Base-by-base conservation (phyloP, 805 yeast species). In the Schizosaccharomyces cryophilus region DNA sequence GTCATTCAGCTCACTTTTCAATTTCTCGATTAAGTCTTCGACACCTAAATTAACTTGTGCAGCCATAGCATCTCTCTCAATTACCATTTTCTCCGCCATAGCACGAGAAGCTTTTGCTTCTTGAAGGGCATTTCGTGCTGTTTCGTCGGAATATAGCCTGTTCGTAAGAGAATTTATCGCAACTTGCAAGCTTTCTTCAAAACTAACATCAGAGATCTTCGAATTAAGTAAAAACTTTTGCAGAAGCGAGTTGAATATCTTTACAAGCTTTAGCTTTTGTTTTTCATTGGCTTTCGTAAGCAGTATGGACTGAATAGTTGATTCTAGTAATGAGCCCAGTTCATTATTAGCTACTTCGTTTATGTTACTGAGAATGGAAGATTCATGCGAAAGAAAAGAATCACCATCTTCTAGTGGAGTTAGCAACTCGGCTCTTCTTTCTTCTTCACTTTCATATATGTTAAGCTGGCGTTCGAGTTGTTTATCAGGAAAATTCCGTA, bases 141-240 rank as follows among this genome's bases (percentile, higher is more conserved):
- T 82, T 61, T 87, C 95, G 69, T 90, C 96, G 0, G 95, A 85
- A 65, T 82, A 82, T 67, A 89, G 75, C 31, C 85, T 77, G 54
- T 87, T 82, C 62, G 80, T 75, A 58, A 90, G 47, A 15, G 26
- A 29, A 9, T 31, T 26, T 19, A 56, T n/a, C 7, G 60, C n/a
- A 2, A 17, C 35, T 17, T 51, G 56, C 31, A 51, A 51, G 24
- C 35, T 51, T 17, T 29, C 35, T 9, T 51, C 56, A 29, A 51
- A 51, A 29, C 15, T 29, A 9, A 11, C 9, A 6, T 51, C 31
- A 17, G 56, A 51, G 7, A 51, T 29, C 17, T 51, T 51, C 9
- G 30, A 21, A 21, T 51, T 51, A 7, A 51, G 35, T 29, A 51
- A 29, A 24, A 51, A 24, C 9, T 29, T 51, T 29, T 51, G 56